A percentile compares a stretch with the other conserved stretches of the same genome.
phyloP scores from a whole-genome alignment of 192 early-diverging fungal species.

The Coemansia sp. region DNA sequence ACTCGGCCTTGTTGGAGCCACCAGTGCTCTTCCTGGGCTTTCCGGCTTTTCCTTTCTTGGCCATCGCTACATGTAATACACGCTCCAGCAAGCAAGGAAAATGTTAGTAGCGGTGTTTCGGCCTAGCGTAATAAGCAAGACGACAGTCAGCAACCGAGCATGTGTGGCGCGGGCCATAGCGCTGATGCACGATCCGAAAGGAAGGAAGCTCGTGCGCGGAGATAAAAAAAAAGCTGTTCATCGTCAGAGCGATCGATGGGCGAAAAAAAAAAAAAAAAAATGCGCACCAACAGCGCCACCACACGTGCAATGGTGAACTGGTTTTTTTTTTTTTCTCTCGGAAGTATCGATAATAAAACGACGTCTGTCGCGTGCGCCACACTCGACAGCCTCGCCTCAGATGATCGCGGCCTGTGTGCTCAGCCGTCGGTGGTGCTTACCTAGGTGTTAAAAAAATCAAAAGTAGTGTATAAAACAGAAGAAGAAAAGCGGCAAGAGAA shows the following conservation, averaged over 20 bases:
- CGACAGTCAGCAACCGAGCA: neutral
- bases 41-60: conserved; percentile 31
- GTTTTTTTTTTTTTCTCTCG: neutral
- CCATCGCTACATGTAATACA: conserved; percentile 12
- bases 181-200: neutral
- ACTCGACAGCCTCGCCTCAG: neutral
- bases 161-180: neutral
- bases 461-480: conserved; percentile 4
- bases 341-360: neutral
- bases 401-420: neutral
- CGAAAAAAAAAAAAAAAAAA: neutral
- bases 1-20: conserved; percentile 3
- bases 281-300: neutral
- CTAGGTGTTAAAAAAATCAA: conserved; percentile 1
- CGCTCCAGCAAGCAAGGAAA: neutral
- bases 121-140: neutral
- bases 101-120: conserved; percentile 4
- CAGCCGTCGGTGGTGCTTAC: neutral
- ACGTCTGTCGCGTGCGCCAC: neutral
- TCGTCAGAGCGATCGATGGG: neutral
- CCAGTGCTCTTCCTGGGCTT: conserved; percentile 31
- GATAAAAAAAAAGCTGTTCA: neutral
- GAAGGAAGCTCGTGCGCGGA: neutral
- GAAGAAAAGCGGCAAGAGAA: neutral
- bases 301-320: neutral